Evolutionary conservation across 23 red algal genomes (phyloP), one percentile per base, ranked within the genome.

Genomic region (Gracilaria gracilis): DNA sequence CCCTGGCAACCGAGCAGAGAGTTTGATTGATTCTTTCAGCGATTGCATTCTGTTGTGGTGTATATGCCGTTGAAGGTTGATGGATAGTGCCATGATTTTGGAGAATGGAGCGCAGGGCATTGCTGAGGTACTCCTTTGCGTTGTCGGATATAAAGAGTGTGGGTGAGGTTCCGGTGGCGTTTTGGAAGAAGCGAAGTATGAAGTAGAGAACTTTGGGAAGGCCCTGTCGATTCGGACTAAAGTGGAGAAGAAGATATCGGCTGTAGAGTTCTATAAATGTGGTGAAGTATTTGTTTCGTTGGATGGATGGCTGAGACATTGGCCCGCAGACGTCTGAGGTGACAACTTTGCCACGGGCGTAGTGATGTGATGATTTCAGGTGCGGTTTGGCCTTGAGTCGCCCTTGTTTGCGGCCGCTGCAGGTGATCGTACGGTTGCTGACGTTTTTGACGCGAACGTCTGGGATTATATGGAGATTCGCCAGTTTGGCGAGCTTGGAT

Each of bases 251-350:
- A 2, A 75, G 49, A 67, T 77, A 79, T 17, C 42, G 25, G 69
- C 69, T 77, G 65, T 70, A 62, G n/a, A n/a, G 46, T 36, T 88
- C 67, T 16, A 88, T 77, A 23, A 88, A 88, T 25, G 65, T 88
- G 25, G 46, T 33, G 24, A 76, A 75, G 57, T 88, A 44, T 79
- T 21, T 24, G 53, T 88, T 88, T 2, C 33, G 37, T 7, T 48
- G 48, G 14, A 19, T 12, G 6, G 70, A 88, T 4, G 64, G 4
- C 21, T 34, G 84, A 4, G 65, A 16, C 29, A 88, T 88, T 12
- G 84, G 65, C 9, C 84, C 69, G 69, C 67, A 61, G 9, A 67
- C 33, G 46, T 88, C 84, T 5, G 69, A 77, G 17, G 62, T 75
- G 67, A 40, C 4, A 12, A 70, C 49, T 19, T 13, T 65, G 28